Evolutionary conservation across 202 grass and related monocot genomes (phyloP), one percentile per base, ranked within the genome.

Genomic region (Zoysia matrella): DNA sequence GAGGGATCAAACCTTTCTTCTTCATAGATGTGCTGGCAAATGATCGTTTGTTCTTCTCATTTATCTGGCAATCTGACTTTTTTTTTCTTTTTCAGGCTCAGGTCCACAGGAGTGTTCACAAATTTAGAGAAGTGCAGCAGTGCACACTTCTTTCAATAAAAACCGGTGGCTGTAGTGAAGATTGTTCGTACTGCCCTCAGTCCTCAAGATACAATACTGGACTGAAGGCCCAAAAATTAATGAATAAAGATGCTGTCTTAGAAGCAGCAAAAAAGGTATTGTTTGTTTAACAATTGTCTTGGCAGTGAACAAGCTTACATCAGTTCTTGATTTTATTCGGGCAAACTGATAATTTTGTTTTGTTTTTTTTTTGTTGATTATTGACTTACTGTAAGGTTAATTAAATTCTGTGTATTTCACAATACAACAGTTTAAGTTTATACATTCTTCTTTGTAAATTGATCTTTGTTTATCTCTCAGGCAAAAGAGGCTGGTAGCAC

Each of bases 101-200:
- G 85, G 91, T 99, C 61, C 96, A 95, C 80, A 99, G 91, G 61
- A 89, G 75, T 76, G 83, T 60, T 69, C 96, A 99, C 79, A 99
- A 87, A 86, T 99, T 99, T 73, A 87, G 93, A 77, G 91, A 99
- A 92, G 96, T 99, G 16, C 96, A 95, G 64, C 93, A 99, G 10
- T 99, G 96, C 85, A 99, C 96, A 57, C 89, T 99, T 69, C 93
- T 99, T 87, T 99, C 96, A 72, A 92, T 99, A 88, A 99, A 99
- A 63, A 99, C 93, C 22, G 96, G 96, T 81, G 96, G 96, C 39
- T 99, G 96, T 72, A 99, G 89, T 52, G 96, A 99, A 89, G 89
- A 99, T 85, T 99, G 96, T 82, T 95, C 96, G 43, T 99, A 99
- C 69, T 99, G 96, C 60, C 96, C 96, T 45, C 92, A 98, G 68